Conservation (phyloP, 257 asterid species). For the Paulownia fortunei region DNA sequence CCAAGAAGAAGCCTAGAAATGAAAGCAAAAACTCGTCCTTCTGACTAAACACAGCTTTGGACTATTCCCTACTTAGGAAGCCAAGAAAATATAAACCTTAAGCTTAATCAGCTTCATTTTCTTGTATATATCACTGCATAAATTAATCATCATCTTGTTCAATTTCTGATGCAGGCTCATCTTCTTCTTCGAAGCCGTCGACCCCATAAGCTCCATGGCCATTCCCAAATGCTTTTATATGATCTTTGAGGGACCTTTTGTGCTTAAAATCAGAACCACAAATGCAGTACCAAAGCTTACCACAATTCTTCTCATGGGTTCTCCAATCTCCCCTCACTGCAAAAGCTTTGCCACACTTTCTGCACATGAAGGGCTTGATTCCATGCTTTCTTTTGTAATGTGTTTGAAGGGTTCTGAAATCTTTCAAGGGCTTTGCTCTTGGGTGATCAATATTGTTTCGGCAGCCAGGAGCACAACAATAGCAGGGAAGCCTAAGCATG, state of each 20-base stretch:
- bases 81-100: no score
- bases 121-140: no score
- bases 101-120: no score
- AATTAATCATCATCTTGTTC: conserved; percentile 63
- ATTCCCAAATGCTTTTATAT: conserved; percentile 73
- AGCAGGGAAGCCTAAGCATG: conserved; percentile 88
- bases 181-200: conserved; percentile 71
- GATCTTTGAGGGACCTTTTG: conserved; percentile 85
- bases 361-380: conserved; percentile 86
- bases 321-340: conserved; percentile 94
- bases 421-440: conserved; percentile 82
- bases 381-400: conserved; percentile 94
- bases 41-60: no score
- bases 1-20: no score
- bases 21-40: no score
- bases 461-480: conserved; percentile 84
- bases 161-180: conserved; percentile 79
- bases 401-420: conserved; percentile 91
- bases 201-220: conserved; percentile 83
- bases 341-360: conserved; percentile 81
- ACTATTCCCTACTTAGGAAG: no score
- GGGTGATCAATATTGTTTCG: conserved; percentile 92
- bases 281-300: conserved; percentile 86
- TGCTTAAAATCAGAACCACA: conserved; percentile 86
- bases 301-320: conserved; percentile 87